Evolutionary conservation across 345 rosid genomes (phyloP), one percentile per base, ranked within the genome.

Genomic region (Citrus cavaleriei): DNA sequence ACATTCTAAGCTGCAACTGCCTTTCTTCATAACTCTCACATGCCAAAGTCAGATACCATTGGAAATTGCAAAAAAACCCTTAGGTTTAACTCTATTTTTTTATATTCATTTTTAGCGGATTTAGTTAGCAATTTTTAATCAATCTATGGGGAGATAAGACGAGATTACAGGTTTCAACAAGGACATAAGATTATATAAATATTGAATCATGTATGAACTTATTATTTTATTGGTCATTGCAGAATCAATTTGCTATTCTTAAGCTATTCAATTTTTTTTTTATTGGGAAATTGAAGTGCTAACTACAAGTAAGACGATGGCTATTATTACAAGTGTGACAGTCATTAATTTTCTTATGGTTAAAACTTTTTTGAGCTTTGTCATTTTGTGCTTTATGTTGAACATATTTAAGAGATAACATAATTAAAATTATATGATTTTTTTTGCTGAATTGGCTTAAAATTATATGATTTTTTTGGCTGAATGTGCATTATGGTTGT

Each of bases 1-100:
- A 74, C 78, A 74, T 80, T 76, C 80, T 51, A 74, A 42, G 68
- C 40, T 70, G 73, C 10, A 66, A 46, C 27, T 57, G 25, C 14
- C 32, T 37, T 42, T 21, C 67, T 24, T 67, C 78, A 49, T 28
- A 25, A 27, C 38, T 71, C 61, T 4, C 74, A 75, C 70, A 70
- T 62, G 79, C 59, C 62, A 46, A 32, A 59, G 35, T 27, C 66
- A 62, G 19, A 12, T 42, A 12, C 35, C 46, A 27, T 59, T 24
- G 34, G 63, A 75, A 37, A 30, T 68, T 42, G 22, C 21, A 40
- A 54, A 55, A 40, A 6, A 19, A 30, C 58, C 34, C 58, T 38
- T 8, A 1, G n/a, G 27, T 58, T 7, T 1, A 68, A 37, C 19
- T 38, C 54, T 30, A 30, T 3, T 30, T 28, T n/a, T 46, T 40